These are phyloP conservation scores for Vigna trinervia DNA, from an alignment of 306 rosid species.

Conservation along the genomic window DNA sequence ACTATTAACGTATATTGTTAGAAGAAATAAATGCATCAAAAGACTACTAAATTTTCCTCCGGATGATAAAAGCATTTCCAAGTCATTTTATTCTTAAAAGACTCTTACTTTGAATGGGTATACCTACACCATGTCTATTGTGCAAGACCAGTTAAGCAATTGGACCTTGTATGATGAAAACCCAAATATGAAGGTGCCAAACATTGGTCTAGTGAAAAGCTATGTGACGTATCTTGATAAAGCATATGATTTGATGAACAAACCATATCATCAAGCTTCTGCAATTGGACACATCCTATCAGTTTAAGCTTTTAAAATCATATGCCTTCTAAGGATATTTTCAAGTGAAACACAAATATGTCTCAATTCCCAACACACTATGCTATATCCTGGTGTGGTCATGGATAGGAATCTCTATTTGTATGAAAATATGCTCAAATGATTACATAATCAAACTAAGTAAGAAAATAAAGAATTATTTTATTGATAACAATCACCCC, in stretches of 20 bases:
- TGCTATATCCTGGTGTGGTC: too few relatives aligned
- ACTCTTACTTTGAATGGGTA: not conserved
- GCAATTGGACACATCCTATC: slow-evolving; percentile 10
- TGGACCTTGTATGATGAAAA: slow-evolving; percentile 14
- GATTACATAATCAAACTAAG: too few relatives aligned
- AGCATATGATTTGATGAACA: slow-evolving; percentile 1
- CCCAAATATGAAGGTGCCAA: slow-evolving; percentile 30
- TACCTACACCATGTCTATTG: not conserved
- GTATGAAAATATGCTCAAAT: too few relatives aligned
- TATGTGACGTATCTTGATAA: slow-evolving; percentile 31
- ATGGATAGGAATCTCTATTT: too few relatives aligned
- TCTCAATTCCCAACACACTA: not conserved
- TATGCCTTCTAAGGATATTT: not conserved
- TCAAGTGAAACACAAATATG: not conserved
- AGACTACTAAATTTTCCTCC: not conserved
- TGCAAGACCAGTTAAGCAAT: not conserved
- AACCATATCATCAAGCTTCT: slow-evolving; percentile 4
- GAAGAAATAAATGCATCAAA: slow-evolving; percentile 22
- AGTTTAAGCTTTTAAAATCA: slow-evolving; percentile 14
- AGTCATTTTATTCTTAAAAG: slow-evolving; percentile 6
- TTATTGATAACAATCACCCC: too few relatives aligned
- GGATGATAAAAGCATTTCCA: not conserved
- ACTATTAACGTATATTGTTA: not conserved
- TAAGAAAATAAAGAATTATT: too few relatives aligned
- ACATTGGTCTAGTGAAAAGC: not conserved